Base-by-base conservation (phyloP, 345 rosid genomes). In the Acer negundo region DNA sequence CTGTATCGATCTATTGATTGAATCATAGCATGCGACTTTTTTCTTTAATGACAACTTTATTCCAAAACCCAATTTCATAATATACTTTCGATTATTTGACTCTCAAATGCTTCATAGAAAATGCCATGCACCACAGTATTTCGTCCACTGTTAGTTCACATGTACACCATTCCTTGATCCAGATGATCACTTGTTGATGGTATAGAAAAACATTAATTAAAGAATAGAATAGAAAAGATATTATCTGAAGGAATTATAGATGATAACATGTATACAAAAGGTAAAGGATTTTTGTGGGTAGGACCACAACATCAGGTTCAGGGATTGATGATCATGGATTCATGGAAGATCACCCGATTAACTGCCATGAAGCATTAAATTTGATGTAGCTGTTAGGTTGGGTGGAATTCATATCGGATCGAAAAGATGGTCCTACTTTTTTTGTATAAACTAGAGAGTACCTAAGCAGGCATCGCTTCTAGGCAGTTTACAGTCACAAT, bases 371-470 rank as follows among this genome's bases (percentile, higher is more conserved):
- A 15, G 53, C 77, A 74, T 24, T 47, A 13, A 35, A 15, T 19
- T 64, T 2, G 61, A 63, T 2, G 42, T 19, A 31, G 49, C 62
- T 26, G 67, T 15, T 42, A 61, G 4, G 67, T 23, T 42, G 23
- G 67, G 49, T 62, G 68, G 28, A 58, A 61, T 23, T 13, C 42
- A 6, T 11, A 19, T 71, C 31, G 46, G 46, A 71, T 59, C 55
- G 59, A 13, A 28, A 35, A 40, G 76, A 23, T 38, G 76, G 42
- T 9, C 77, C 77, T 47, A 46, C 77, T 0, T 12, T 62, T 44
- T 23, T 23, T 24, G 44, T 17, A 16, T 24, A 47, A 46, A 46
- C 42, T 22, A 44, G 55, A 74, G 46, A 74, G 61, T 74, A 24
- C 59, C 42, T 7, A 59, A 16, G 3, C 28, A 28, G n/a, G 68